Evolutionary conservation across 768 basidiomycete genomes (phyloP), one percentile per base, ranked within the genome.

Genomic region (Mrakia gelida): DNA sequence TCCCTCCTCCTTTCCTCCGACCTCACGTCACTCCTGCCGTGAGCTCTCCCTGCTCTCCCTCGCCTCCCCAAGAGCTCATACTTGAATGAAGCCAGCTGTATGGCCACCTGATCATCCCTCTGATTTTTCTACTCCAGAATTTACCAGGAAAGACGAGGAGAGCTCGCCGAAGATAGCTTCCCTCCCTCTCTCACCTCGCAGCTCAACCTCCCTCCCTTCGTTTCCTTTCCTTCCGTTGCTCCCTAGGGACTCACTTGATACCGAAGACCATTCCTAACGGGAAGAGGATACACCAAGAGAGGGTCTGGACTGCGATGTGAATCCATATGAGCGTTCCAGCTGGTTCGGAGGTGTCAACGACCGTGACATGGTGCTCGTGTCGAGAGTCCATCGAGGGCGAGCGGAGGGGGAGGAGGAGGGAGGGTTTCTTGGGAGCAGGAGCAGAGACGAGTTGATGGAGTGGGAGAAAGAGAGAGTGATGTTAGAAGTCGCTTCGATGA

Each of bases 181-280:
- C 45, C 11, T 38, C 38, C 38, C 38, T 45, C 45, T 45, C 49
- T 52, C 18, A 1, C 49, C 49, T 52, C 49, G 49, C 49, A 18
- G 49, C 18, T 52, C 49, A 43, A 10, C 49, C 49, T 52, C 49
- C 49, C 49, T 52, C 7, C 49, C 16, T 21, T 52, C 16, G 16
- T 18, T 52, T 7, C 16, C 11, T 62, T 62, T 49, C 9, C 8
- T 49, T 49, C 45, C 16, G 2, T 52, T 21, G 49, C 11, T 63
- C 30, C n/a, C 18, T 10, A 2, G 41, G 65, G 9, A 21, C 72
- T 73, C 56, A 75, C 75, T 78, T 78, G 73, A 78, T 62, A 2
- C 77, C 77, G 23, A 78, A 65, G 38, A 75, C 61, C 77, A 78
- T 78, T 8, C 77, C 77, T 34, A 78, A 34, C 8, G 77, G 77